Evolutionary conservation across 129 eudicot species (phyloP), one percentile per base, ranked within the genome.

Genomic region (Escallonia rubra): DNA sequence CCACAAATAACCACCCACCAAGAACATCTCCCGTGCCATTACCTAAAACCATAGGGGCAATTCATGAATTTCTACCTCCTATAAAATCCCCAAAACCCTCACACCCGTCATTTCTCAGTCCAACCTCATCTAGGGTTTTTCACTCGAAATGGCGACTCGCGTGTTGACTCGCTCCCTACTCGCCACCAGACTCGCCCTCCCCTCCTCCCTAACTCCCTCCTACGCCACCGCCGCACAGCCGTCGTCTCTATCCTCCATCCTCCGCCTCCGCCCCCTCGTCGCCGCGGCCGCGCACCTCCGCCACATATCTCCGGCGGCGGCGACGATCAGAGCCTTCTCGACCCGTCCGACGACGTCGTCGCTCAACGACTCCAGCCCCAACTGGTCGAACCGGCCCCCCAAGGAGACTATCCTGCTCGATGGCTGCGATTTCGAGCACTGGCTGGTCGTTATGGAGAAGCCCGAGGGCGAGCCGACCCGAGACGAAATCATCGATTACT

Each of bases 381-480:
- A 91, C 46, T 91, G 90, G 89, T 83, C 96, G 4, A 92, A 92
- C 43, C 87, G 96, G 0, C 98, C 98, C 5, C 98, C 98, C 0
- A 92, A 86, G 75, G 98, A 92, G 85, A 92, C 98, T 63, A 92
- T 88, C 10, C 59, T 92, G 73, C 91, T 92, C 15, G 95, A 89
- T 39, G 98, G 98, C 4, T 89, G 96, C 54, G 98, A 93, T 77
- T 93, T 93, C 39, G 96, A 93, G 70, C 98, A 93, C 65, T 93
- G 98, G 98, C 90, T 93, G 45, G 88, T 93, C 12, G 96, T 89
- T 2, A 42, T 87, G 70, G 95, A 93, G 64, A 78, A 76, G 59
- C 98, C 98, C 3, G 87, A 86, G 57, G 96, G 88, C 1, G 82
- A 89, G 4, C 75, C 85, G 0, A 84, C 96, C 1, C 79, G 98